phyloP scores from a whole-genome alignment of 495 filamentous ascomycete species.

The Tuber microsphaerosporum region DNA sequence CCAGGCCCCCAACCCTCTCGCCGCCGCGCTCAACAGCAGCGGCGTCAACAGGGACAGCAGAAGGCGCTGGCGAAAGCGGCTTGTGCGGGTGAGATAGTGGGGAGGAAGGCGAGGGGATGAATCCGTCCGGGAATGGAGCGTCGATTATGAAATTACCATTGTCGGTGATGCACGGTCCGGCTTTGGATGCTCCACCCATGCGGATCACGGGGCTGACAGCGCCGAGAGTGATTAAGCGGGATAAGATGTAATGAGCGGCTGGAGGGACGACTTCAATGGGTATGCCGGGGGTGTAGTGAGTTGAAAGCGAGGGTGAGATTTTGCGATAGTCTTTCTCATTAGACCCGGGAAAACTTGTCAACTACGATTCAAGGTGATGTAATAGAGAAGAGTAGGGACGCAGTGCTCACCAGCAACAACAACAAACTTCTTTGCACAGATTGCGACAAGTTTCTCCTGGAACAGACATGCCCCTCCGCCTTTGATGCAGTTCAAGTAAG shows the following conservation, averaged over 20 bases:
- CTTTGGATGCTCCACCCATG: constrained; percentile 59
- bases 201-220: constrained; percentile 61
- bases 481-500: constrained; percentile 92
- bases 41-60: constrained; percentile 31
- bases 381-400: constrained; percentile 1
- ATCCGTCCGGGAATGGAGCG: constrained; percentile 69
- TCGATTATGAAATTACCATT: constrained; percentile 92
- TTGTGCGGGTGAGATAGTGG: constrained; percentile 25
- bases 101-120: constrained; percentile 46
- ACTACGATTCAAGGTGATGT: not conserved
- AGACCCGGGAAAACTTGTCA: constrained; percentile 1
- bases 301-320: constrained; percentile 67
- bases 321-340: constrained; percentile 73
- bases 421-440: constrained; percentile 77
- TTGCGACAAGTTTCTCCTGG: constrained; percentile 94
- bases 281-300: constrained; percentile 66
- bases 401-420: constrained; percentile 69
- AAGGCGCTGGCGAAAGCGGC: constrained; percentile 29
- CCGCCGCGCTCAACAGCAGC: constrained; percentile 31
- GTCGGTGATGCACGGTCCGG: constrained; percentile 81
- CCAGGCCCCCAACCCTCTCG: constrained; percentile 33
- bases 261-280: constrained; percentile 90
- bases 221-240: constrained; percentile 62
- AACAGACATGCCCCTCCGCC: constrained; percentile 93
- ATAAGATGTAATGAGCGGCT: constrained; percentile 63